These are phyloP conservation scores for Collybia nuda DNA, from an alignment of 768 basidiomycete species.

Conservation along the genomic window DNA sequence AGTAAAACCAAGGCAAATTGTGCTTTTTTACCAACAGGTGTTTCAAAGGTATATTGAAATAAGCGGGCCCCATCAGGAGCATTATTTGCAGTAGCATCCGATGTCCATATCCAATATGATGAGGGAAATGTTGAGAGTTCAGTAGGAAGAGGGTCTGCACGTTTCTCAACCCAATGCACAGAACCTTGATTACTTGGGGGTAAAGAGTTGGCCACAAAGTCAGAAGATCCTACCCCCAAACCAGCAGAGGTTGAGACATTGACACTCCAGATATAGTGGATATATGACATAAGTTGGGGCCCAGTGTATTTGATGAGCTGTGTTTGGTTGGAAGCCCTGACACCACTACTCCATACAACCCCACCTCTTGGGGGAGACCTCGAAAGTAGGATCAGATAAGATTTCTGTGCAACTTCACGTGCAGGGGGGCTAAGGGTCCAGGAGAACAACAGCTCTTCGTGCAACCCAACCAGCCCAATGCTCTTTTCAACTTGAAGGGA, in stretches of 20 bases:
- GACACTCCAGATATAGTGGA: constrained; percentile 24
- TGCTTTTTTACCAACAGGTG: not conserved
- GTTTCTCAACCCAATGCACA: not conserved
- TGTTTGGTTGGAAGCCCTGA: constrained; percentile 15
- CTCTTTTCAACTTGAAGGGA: too few relatives aligned
- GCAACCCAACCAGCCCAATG: too few relatives aligned
- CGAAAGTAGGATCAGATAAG: constrained; percentile 23
- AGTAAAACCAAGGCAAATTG: not conserved
- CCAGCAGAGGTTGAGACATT: constrained; percentile 19
- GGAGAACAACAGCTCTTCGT: constrained; percentile 20
- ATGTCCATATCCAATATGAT: constrained; percentile 28
- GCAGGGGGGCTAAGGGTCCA: constrained; percentile 19
- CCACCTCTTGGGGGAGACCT: constrained; percentile 9
- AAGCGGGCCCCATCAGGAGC: constrained; percentile 19
- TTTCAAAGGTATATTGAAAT: constrained; percentile 20
- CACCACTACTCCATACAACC: constrained; percentile 24
- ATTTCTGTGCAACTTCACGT: constrained; percentile 17
- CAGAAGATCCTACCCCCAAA: constrained; percentile 15
- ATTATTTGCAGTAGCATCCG: constrained; percentile 13
- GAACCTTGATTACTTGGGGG: too few relatives aligned
- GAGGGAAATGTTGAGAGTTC: constrained; percentile 12
- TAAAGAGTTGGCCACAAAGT: constrained; percentile 16
- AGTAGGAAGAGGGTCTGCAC: constrained; percentile 4
- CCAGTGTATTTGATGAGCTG: constrained; percentile 24
- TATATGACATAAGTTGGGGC: constrained; percentile 20